Conservation (phyloP, 768 basidiomycete species). For the Xerocomellus amylosporus region DNA sequence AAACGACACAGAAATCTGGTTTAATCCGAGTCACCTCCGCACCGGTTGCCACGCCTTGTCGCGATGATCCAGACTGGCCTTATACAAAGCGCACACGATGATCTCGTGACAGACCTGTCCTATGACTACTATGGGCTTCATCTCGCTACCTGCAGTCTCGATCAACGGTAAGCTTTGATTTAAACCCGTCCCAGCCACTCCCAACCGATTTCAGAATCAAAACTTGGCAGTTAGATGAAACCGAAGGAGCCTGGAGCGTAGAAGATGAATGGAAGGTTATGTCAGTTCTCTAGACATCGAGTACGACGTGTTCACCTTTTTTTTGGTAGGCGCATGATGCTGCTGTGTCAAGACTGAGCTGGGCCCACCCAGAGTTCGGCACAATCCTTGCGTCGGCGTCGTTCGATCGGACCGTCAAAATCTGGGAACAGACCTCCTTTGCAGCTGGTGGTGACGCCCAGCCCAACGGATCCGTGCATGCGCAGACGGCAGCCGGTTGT, state of each 20-base stretch:
- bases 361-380: constrained; percentile 94
- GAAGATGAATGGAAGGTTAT: constrained; percentile 92
- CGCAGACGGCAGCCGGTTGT: constrained; percentile 16
- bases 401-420: constrained; percentile 88
- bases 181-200: constrained; percentile 8
- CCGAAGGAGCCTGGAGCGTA: constrained; percentile 67
- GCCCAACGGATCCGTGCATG: constrained; percentile 21
- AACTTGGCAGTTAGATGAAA: constrained; percentile 77
- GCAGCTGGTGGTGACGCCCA: constrained; percentile 29
- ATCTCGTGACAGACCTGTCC: constrained; percentile 80
- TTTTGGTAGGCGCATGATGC: constrained; percentile 88
- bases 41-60: not conserved
- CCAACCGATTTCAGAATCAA: constrained; percentile 55
- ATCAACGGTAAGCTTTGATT: constrained; percentile 58
- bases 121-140: constrained; percentile 90
- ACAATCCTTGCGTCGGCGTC: constrained; percentile 82
- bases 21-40: not conserved
- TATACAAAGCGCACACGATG: constrained; percentile 73
- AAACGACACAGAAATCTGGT: not conserved
- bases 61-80: constrained; percentile 77
- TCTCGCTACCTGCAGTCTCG: constrained; percentile 77
- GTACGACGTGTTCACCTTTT: not conserved
- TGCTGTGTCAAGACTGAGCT: constrained; percentile 75
- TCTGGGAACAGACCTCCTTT: constrained; percentile 73
- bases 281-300: not conserved